Base-by-base conservation (phyloP, 805 yeast species). In the Cyberlindnera petersonii region DNA sequence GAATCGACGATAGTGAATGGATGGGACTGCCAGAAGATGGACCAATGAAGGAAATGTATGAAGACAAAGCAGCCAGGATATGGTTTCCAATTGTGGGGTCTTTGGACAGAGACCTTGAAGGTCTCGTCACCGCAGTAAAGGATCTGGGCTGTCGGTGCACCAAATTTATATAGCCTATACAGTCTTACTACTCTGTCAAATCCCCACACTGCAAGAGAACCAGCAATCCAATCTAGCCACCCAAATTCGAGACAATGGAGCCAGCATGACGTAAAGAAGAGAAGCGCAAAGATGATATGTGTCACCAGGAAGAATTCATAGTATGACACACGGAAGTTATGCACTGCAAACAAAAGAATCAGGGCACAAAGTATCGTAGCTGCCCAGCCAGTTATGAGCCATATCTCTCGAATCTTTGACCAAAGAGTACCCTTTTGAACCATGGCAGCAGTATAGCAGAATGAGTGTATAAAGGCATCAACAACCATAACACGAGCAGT, bases 11-110 rank as follows among this genome's bases (percentile, higher is more conserved):
- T 61, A 2, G 89, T 79, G 61, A 84, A 82, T 4, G 89, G 89
- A 55, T 82, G 87, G 4, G 81, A 75, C 55, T 82, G 86, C 78
- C 80, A 79, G 55, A 80, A 76, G 31, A 69, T 60, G 3, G 61
- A 52, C 28, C 71, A 64, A 26, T 72, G 63, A 37, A 79, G 48
- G 56, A 82, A 77, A 59, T 79, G 73, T 27, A 84, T 59, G 52
- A 66, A 82, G 3, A 70, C 75, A 52, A 63, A 75, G 17, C 71
- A 65, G 24, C 85, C 83, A 3, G 86, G 80, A 34, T 49, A 60
- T 19, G 71, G 63, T 15, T 61, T 63, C 74, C 82, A 77, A 37
- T 49, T 48, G 5, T 54, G 52, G 16, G 88, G 83, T 44, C 49
- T 44, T 9, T 24, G 44, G 4, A 65, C 47, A 7, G 44, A 45